Evolutionary conservation across 805 yeast genomes (phyloP).

Genomic region (Cyberlindnera japonica): DNA sequence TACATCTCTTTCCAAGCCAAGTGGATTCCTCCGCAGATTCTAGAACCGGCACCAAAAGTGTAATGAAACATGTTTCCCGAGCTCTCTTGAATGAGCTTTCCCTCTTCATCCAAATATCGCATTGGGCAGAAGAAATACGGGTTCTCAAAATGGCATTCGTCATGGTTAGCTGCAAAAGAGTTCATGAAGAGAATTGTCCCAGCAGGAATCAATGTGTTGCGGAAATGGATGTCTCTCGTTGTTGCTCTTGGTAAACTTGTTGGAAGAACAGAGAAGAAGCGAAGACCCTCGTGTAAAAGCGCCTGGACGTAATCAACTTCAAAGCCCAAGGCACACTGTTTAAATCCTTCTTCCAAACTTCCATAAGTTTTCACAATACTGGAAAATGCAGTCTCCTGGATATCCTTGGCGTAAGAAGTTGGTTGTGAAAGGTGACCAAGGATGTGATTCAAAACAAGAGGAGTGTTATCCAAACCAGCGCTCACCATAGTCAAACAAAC

Average conservation of each 20-base stretch:
- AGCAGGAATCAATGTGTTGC: constrained; percentile 44
- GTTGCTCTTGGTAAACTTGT: constrained; percentile 61
- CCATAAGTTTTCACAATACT: constrained; percentile 38
- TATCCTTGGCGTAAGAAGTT: constrained; percentile 27
- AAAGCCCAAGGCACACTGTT: constrained; percentile 26
- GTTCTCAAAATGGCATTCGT: constrained; percentile 35
- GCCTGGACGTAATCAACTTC: constrained; percentile 52
- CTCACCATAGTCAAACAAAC: constrained; percentile 73
- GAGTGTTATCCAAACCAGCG: constrained; percentile 74
- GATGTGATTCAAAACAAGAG: constrained; percentile 57
- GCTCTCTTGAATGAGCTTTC: constrained; percentile 12
- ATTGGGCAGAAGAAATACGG: constrained; percentile 51
- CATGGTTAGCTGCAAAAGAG: constrained; percentile 70
- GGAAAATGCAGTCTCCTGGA: constrained; percentile 43
- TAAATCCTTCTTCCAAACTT: constrained; percentile 34
- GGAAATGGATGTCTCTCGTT: constrained; percentile 44
- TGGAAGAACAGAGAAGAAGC: constrained; percentile 65
- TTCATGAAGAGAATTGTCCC: constrained; percentile 62
- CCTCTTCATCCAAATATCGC: constrained; percentile 42
- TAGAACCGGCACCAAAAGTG: constrained; percentile 66
- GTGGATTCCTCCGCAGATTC: constrained; percentile 69
- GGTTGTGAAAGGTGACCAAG: constrained; percentile 55
- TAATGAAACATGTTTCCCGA: constrained; percentile 30
- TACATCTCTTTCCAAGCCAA: constrained; percentile 67
- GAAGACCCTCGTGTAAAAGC: constrained; percentile 55